Conservation (phyloP, 306 rosid species). For the Cicer bijugum region DNA sequence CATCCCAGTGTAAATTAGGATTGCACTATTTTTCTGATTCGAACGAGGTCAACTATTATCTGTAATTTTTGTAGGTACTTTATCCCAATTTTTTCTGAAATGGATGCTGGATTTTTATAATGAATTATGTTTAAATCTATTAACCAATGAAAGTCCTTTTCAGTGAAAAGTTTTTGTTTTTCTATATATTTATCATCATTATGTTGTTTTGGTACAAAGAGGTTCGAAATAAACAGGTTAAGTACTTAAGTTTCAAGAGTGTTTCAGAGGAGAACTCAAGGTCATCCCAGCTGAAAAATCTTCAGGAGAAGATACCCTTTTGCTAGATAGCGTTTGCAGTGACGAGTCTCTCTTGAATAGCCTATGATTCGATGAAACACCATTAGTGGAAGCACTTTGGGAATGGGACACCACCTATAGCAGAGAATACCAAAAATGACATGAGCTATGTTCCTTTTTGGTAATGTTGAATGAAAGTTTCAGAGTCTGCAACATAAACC, state of each 20-base stretch:
- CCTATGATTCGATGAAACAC: slow-evolving; percentile 64
- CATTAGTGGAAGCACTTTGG: slow-evolving; percentile 51
- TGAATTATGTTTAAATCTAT: slow-evolving; percentile 9
- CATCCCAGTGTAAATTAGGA: slow-evolving; percentile 41
- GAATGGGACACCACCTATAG: slow-evolving; percentile 53
- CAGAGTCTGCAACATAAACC: too few relatives aligned
- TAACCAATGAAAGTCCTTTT: slow-evolving; percentile 19
- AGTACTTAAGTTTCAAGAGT: slow-evolving; percentile 8
- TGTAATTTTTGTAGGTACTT: slow-evolving; percentile 38
- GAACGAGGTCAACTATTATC: slow-evolving; percentile 16
- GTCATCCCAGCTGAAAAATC: slow-evolving; percentile 60
- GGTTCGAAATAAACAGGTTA: slow-evolving; percentile 3
- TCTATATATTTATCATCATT: slow-evolving; percentile 18
- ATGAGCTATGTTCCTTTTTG: slow-evolving; percentile 47
- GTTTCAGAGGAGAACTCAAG: slow-evolving; percentile 43
- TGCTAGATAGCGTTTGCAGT: slow-evolving; percentile 57
- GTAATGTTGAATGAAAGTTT: neutral
- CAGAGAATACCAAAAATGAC: slow-evolving; percentile 34
- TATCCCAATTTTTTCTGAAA: slow-evolving; percentile 27
- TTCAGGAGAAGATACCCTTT: slow-evolving; percentile 55
- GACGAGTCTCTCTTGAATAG: slow-evolving; percentile 51
- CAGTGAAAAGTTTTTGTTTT: slow-evolving; percentile 2
- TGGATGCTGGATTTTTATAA: slow-evolving; percentile 32
- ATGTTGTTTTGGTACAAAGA: neutral
- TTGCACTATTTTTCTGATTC: slow-evolving; percentile 34